Evolutionary conservation across 2,329 filamentous ascomycete species (phyloP).

Genomic region (Ophiostoma ulmi): DNA sequence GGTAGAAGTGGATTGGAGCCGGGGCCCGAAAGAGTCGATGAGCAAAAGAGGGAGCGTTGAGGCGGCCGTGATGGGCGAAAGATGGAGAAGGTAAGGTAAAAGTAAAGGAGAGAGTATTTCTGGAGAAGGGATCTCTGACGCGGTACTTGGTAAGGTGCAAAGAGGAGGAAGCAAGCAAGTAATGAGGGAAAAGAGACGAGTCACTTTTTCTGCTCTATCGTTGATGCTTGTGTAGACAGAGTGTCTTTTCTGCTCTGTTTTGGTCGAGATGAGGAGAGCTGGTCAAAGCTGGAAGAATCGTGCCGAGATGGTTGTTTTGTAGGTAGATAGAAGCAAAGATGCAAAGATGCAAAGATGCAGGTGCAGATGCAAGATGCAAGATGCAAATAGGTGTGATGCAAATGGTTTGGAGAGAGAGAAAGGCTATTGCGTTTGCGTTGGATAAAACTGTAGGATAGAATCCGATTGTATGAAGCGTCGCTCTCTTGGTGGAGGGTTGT

Average conservation of each 20-base stretch:
- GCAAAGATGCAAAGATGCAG: background rate
- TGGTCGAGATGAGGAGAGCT: background rate
- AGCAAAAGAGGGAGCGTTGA: constrained; percentile 27
- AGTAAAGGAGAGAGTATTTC: background rate
- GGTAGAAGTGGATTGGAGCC: constrained; percentile 18
- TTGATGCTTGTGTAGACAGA: background rate
- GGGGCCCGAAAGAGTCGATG: constrained; percentile 27
- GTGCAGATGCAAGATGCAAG: background rate
- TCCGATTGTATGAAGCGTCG: constrained; percentile 11
- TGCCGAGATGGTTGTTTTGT: background rate
- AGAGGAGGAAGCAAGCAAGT: background rate
- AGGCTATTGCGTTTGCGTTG: background rate
- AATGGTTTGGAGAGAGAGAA: background rate
- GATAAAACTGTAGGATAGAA: background rate
- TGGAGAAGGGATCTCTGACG: background rate
- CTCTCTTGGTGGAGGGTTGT: constrained; percentile 15
- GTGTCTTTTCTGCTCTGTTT: background rate
- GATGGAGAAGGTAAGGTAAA: background rate
- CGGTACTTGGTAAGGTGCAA: background rate
- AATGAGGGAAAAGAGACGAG: background rate
- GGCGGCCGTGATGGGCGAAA: constrained; percentile 30
- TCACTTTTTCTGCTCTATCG: background rate
- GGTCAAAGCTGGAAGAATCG: background rate
- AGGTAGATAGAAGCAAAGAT: background rate
- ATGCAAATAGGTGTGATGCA: background rate